Evolutionary conservation across 495 filamentous ascomycete species (phyloP).

Genomic region (Penicillium angulare): DNA sequence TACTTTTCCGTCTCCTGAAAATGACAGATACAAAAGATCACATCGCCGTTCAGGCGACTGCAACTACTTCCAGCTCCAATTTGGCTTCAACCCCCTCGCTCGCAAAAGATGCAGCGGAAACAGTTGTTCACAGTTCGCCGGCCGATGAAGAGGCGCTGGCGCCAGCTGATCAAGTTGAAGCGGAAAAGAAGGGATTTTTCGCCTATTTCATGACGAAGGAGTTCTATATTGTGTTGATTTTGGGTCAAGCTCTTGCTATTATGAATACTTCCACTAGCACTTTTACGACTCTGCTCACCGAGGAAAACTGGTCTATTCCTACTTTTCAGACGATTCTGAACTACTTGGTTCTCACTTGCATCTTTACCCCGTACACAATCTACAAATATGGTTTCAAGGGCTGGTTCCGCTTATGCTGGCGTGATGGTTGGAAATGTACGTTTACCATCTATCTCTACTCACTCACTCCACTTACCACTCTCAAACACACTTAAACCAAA

Average conservation of each 20-base stretch:
- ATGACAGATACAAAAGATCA: slow-evolving; percentile 33
- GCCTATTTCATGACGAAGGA: slow-evolving; percentile 79
- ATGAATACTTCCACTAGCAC: slow-evolving; percentile 89
- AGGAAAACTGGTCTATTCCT: slow-evolving; percentile 76
- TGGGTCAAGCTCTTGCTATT: slow-evolving; percentile 84
- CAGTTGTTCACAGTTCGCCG: slow-evolving; percentile 15
- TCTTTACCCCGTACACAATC: slow-evolving; percentile 80
- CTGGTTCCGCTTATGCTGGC: slow-evolving; percentile 59
- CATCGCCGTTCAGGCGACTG: slow-evolving; percentile 24
- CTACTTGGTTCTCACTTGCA: slow-evolving; percentile 77
- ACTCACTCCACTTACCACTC: too few species aligned
- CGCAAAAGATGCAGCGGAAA: slow-evolving; percentile 23
- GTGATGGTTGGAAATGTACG: slow-evolving; percentile 83
- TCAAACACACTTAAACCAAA: background rate
- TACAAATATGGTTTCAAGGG: slow-evolving; percentile 76
- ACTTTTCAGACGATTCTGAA: slow-evolving; percentile 96
- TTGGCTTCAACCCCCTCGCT: slow-evolving; percentile 13
- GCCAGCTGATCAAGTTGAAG: slow-evolving; percentile 36
- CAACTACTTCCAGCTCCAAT: too few species aligned
- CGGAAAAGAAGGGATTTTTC: slow-evolving; percentile 60
- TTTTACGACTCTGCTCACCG: slow-evolving; percentile 71
- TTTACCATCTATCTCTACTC: too few species aligned
- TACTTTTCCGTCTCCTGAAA: background rate
- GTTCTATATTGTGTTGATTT: slow-evolving; percentile 77
- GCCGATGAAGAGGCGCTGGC: slow-evolving; percentile 14